Evolutionary conservation across 1,284 basidiomycete genomes (phyloP).

Genomic region (Phlebopus sp.): DNA sequence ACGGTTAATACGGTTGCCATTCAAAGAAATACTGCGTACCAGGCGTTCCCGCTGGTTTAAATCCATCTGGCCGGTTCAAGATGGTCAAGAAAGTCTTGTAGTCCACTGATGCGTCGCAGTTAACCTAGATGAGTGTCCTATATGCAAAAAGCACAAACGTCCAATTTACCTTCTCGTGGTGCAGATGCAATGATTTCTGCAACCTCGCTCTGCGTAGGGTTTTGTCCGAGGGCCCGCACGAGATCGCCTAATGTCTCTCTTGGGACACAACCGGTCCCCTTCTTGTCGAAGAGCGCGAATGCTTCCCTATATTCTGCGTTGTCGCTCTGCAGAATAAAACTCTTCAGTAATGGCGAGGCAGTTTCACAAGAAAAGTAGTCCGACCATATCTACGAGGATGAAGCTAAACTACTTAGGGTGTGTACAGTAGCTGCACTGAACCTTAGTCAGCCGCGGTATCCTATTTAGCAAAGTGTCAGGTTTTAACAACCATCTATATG

Average conservation of each 20-base stretch:
- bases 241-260: conserved; percentile 93
- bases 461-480: no score
- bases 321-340: conserved; percentile 44
- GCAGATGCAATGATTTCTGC: conserved; percentile 74
- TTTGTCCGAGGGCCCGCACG: conserved; percentile 92
- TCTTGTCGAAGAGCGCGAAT: conserved; percentile 97
- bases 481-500: no score
- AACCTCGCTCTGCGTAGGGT: conserved; percentile 97
- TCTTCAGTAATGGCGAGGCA: not conserved
- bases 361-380: not conserved
- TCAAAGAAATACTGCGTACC: conserved; percentile 45
- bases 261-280: conserved; percentile 87
- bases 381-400: conserved; percentile 7
- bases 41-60: conserved; percentile 92
- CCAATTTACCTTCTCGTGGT: conserved; percentile 69
- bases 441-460: no score
- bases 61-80: conserved; percentile 93
- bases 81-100: conserved; percentile 90
- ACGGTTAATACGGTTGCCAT: not conserved
- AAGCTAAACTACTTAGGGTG: no score
- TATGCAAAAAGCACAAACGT: conserved; percentile 19
- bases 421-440: no score
- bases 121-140: no score
- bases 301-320: conserved; percentile 95
- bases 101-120: conserved; percentile 56